These are phyloP conservation scores for Pseudogymnoascus sp. DNA, from an alignment of 2,329 filamentous ascomycete species.

Conservation along the genomic window DNA sequence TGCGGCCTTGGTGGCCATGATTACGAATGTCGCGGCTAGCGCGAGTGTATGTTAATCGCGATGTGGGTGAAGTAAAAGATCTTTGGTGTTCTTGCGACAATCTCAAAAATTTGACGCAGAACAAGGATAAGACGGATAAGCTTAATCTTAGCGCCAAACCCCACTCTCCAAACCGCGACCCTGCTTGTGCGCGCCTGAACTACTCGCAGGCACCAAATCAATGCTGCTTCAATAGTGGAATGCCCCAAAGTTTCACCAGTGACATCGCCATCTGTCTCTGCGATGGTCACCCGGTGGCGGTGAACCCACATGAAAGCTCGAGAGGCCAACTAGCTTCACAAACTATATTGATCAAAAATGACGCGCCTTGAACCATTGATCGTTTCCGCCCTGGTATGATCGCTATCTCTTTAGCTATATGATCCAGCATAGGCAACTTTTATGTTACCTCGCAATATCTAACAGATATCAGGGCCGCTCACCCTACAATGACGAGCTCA, in stretches of 20 bases:
- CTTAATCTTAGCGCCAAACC: slow-evolving; percentile 11
- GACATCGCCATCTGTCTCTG: not conserved
- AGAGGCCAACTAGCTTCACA: not conserved
- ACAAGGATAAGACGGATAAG: slow-evolving; percentile 10
- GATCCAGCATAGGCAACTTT: not conserved
- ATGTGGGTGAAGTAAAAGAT: slow-evolving; percentile 2
- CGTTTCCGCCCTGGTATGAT: slow-evolving; percentile 22
- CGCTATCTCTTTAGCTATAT: not conserved
- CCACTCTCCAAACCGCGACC: slow-evolving; percentile 2
- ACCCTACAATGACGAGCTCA: slow-evolving; percentile 27
- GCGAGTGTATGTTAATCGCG: not conserved
- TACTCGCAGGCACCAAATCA: not conserved
- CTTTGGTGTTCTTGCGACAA: slow-evolving; percentile 8
- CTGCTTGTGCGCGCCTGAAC: not conserved
- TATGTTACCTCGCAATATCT: not conserved
- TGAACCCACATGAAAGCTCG: not conserved
- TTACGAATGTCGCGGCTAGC: slow-evolving; percentile 14
- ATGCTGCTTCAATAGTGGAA: not conserved
- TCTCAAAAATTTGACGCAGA: slow-evolving; percentile 9
- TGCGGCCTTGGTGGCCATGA: slow-evolving; percentile 53
- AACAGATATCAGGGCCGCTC: slow-evolving; percentile 24
- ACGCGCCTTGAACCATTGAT: slow-evolving; percentile 22
- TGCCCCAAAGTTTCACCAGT: not conserved
- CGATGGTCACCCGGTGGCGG: not conserved
- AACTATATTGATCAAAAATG: slow-evolving; percentile 13